Percentiles rank a stretch among this genome's conserved stretches.
Evolutionary conservation across 2,329 filamentous ascomycete genomes (phyloP).

Genomic region (Diaporthe aspalathi): DNA sequence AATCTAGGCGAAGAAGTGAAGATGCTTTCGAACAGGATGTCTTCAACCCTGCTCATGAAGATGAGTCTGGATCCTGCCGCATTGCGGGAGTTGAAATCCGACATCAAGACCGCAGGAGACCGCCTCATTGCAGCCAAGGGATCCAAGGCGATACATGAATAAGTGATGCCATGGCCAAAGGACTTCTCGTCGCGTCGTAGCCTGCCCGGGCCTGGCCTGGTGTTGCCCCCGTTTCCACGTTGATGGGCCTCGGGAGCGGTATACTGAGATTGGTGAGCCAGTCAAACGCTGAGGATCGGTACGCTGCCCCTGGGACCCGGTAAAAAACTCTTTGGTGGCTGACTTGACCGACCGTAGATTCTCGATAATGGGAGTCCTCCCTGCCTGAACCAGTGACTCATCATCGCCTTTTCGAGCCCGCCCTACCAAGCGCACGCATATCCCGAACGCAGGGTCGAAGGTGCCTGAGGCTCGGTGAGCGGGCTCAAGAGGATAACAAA

Average conservation of each 20-base stretch:
- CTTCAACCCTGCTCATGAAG: constrained; percentile 46
- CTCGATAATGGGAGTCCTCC: no score
- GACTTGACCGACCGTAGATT: neutral
- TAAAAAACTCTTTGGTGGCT: neutral
- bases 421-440: neutral
- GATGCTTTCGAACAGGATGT: constrained; percentile 46
- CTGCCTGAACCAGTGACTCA: neutral
- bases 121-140: constrained; percentile 36
- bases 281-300: neutral
- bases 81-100: constrained; percentile 35
- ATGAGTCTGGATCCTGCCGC: constrained; percentile 38
- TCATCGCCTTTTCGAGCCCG: no score
- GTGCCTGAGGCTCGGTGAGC: neutral
- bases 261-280: neutral
- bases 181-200: neutral
- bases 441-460: neutral
- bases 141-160: constrained; percentile 36
- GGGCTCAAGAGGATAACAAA: neutral
- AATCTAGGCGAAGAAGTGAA: constrained; percentile 48
- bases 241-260: no score
- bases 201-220: no score
- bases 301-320: no score
- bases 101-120: constrained; percentile 38
- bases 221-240: neutral
- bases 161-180: neutral